Conservation (phyloP, 2,329 filamentous ascomycete genomes). For the Microdochium bolleyi region DNA sequence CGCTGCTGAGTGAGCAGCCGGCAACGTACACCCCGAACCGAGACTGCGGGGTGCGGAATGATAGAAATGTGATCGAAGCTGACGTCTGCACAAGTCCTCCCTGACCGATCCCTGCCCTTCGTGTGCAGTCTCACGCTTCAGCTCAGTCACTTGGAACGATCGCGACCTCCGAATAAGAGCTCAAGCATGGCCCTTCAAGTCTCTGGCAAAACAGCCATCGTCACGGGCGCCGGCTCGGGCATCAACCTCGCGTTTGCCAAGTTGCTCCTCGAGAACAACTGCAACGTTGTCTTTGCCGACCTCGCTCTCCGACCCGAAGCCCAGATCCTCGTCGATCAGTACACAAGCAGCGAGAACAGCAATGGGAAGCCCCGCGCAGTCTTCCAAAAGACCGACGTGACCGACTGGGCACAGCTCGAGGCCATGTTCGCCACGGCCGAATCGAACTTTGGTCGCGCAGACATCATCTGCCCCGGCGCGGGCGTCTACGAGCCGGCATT, state of each 20-base stretch:
- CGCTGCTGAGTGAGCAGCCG: too few species aligned
- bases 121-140: too few species aligned
- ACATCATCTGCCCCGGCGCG: slow-evolving; percentile 36
- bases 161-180: background rate
- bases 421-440: slow-evolving; percentile 24
- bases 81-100: too few species aligned
- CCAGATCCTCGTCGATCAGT: slow-evolving; percentile 17
- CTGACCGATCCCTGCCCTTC: too few species aligned
- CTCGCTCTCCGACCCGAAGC: slow-evolving; percentile 33
- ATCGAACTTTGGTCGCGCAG: slow-evolving; percentile 26
- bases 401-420: slow-evolving; percentile 28
- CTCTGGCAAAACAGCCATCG: slow-evolving; percentile 37
- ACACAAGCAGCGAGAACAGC: background rate
- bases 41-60: too few species aligned
- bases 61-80: too few species aligned
- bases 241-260: slow-evolving; percentile 36
- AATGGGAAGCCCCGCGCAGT: slow-evolving; percentile 18
- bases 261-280: slow-evolving; percentile 29
- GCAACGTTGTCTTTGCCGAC: slow-evolving; percentile 38
- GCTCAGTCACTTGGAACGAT: too few species aligned
- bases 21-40: too few species aligned
- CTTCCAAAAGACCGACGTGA: slow-evolving; percentile 36
- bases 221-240: slow-evolving; percentile 46
- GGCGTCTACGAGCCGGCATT: slow-evolving; percentile 37
- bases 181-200: slow-evolving; percentile 31